Conservation (phyloP, 192 early-diverging fungal genomes). For the Gryganskiella cystojenkinii region DNA sequence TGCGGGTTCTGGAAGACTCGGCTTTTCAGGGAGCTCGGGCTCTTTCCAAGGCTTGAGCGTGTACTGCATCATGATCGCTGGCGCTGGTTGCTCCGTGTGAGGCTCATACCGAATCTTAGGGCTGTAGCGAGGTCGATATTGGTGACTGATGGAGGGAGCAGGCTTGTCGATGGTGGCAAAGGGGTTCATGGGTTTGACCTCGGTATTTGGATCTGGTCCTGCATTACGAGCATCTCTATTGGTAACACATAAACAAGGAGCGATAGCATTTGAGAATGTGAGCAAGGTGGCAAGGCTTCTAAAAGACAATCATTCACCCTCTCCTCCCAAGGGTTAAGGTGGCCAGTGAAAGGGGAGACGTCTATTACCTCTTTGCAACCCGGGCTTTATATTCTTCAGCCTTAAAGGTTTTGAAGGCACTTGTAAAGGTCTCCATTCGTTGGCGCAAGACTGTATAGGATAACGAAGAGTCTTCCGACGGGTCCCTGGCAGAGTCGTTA, state of each 20-base stretch:
- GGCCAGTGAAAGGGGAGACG: not conserved
- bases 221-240: constrained; percentile 10
- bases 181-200: constrained; percentile 1
- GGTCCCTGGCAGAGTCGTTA: too few relatives aligned
- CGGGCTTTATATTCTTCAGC: constrained; percentile 4
- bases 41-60: constrained; percentile 8
- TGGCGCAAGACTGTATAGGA: too few relatives aligned
- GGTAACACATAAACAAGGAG: not conserved
- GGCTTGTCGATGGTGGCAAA: constrained; percentile 17
- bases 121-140: constrained; percentile 10
- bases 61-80: constrained; percentile 3
- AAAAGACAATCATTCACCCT: too few relatives aligned
- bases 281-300: too few relatives aligned
- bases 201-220: not conserved
- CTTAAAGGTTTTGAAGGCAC: too few relatives aligned
- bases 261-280: too few relatives aligned
- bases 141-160: not conserved
- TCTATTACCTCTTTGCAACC: constrained; percentile 12
- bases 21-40: constrained; percentile 3
- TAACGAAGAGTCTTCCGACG: too few relatives aligned
- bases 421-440: too few relatives aligned
- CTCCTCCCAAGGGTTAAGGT: too few relatives aligned
- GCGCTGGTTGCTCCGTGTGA: not conserved
- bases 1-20: not conserved
- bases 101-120: constrained; percentile 17